These are phyloP conservation scores for Entelexis paramagnoliae DNA, from an alignment of 1,139 yeast genomes.

Conservation along the genomic window DNA sequence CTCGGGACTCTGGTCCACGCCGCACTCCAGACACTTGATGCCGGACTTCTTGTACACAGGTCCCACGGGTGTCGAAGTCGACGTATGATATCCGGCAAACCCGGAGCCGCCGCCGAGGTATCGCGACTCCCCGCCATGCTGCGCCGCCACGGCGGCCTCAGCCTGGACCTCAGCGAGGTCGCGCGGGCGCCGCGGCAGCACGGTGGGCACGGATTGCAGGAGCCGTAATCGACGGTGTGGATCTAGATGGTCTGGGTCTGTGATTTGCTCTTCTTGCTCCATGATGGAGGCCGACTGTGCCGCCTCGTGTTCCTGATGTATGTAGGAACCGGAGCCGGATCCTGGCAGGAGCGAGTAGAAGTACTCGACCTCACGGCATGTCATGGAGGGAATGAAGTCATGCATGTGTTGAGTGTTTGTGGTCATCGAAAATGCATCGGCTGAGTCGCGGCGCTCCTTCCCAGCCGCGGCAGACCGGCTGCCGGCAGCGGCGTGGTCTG, in stretches of 20 bases:
- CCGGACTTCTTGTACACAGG: slow-evolving; percentile 11
- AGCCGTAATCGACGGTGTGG: slow-evolving; percentile 20
- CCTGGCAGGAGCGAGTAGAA: slow-evolving; percentile 21
- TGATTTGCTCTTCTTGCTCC: slow-evolving; percentile 18
- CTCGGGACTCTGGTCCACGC: slow-evolving; percentile 57
- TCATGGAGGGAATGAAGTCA: slow-evolving; percentile 24
- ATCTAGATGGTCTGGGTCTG: slow-evolving; percentile 21
- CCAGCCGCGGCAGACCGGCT: slow-evolving; percentile 2
- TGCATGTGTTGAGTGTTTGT: slow-evolving; percentile 9
- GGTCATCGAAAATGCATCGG: neutral
- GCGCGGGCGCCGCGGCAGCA: slow-evolving; percentile 19
- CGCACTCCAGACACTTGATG: slow-evolving; percentile 37
- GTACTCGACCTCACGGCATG: slow-evolving; percentile 22
- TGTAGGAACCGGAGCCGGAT: slow-evolving; percentile 2
- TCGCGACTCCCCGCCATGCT: neutral
- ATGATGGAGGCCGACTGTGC: slow-evolving; percentile 12
- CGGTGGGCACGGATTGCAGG: slow-evolving; percentile 16
- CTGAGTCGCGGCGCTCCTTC: neutral
- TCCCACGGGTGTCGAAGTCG: neutral
- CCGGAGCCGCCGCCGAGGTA: neutral
- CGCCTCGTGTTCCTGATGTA: slow-evolving; percentile 16
- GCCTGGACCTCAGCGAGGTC: slow-evolving; percentile 21
- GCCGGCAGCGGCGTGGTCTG: neutral
- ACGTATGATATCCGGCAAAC: neutral
- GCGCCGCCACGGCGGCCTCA: slow-evolving; percentile 12